These are phyloP conservation scores for Beauveria pseudobassiana DNA, from an alignment of 2,329 filamentous ascomycete genomes.

Conservation along the genomic window DNA sequence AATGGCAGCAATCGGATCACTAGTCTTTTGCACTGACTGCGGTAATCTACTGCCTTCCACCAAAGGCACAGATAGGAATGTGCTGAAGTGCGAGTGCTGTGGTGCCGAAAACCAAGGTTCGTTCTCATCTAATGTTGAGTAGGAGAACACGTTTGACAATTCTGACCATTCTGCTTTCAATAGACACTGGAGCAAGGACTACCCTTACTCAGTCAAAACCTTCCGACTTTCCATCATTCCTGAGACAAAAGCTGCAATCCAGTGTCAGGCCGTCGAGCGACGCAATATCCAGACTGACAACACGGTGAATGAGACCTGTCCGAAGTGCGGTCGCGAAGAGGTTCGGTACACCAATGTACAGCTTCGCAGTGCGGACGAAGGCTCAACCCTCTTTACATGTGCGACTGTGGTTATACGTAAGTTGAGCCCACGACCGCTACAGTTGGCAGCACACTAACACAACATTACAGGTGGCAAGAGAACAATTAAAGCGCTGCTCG, in stretches of 20 bases:
- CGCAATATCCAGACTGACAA: constrained; percentile 71
- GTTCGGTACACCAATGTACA: constrained; percentile 83
- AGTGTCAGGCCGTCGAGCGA: constrained; percentile 74
- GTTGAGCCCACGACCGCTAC: constrained; percentile 20
- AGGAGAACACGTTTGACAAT: not conserved
- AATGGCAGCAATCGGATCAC: constrained; percentile 86
- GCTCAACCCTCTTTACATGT: constrained; percentile 82
- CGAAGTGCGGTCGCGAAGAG: constrained; percentile 72
- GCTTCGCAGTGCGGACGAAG: constrained; percentile 88
- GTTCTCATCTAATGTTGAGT: constrained; percentile 14
- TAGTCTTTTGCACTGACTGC: constrained; percentile 90
- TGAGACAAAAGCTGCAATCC: constrained; percentile 77
- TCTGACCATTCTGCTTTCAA: constrained; percentile 5
- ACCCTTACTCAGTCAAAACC: constrained; percentile 81
- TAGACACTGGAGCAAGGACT: constrained; percentile 68
- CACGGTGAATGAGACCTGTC: constrained; percentile 60
- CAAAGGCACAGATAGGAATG: constrained; percentile 66
- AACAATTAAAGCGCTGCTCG: constrained; percentile 44
- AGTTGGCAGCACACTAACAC: not conserved
- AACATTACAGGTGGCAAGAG: constrained; percentile 40
- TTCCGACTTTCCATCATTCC: constrained; percentile 80
- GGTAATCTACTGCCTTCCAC: constrained; percentile 82
- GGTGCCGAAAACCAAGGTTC: constrained; percentile 76
- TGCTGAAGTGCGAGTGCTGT: constrained; percentile 78
- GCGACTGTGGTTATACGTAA: constrained; percentile 79